Percentiles rank a stretch among this genome's conserved stretches.
Evolutionary conservation across 1,139 yeast genomes (phyloP).

Genomic region (Saccharomycopsis hybrid): DNA sequence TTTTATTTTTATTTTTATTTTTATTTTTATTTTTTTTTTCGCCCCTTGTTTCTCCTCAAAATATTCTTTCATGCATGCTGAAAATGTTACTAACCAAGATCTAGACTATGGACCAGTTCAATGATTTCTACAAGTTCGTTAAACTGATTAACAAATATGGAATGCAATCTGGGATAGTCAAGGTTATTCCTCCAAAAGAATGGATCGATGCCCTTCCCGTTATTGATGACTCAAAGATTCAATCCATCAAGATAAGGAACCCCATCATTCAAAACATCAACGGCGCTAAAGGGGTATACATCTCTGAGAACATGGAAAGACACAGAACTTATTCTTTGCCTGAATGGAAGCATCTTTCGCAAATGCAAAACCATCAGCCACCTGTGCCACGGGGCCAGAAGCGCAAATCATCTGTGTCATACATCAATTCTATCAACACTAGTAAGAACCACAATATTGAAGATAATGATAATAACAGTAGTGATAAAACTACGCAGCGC

Average conservation of each 20-base stretch:
- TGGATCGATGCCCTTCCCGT: conserved; percentile 45
- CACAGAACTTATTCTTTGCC: conserved; percentile 54
- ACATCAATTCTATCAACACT: too few relatives aligned
- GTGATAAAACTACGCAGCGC: too few relatives aligned
- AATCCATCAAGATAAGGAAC: conserved; percentile 45
- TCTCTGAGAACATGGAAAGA: conserved; percentile 69
- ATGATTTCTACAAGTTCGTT: conserved; percentile 61
- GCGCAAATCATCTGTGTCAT: conserved; percentile 24
- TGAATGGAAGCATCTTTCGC: conserved; percentile 68
- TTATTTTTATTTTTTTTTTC: too few relatives aligned
- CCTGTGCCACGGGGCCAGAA: conserved; percentile 48
- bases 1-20: too few relatives aligned
- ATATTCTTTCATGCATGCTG: too few relatives aligned
- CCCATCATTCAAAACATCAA: conserved; percentile 75
- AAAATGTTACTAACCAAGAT: background rate
- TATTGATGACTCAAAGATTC: conserved; percentile 30
- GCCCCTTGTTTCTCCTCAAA: too few relatives aligned
- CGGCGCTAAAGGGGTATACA: conserved; percentile 59
- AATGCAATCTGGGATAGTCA: conserved; percentile 73
- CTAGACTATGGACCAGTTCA: conserved; percentile 43
- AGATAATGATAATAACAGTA: conserved; percentile 21
- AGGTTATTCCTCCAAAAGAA: conserved; percentile 70
- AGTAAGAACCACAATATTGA: conserved; percentile 13
- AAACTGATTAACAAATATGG: conserved; percentile 63
- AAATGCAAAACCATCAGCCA: conserved; percentile 51